Percentiles rank a stretch among this genome's conserved stretches.
Evolutionary conservation across 108 stramenopile species (phyloP).

Genomic region (Skeletonema potamos): DNA sequence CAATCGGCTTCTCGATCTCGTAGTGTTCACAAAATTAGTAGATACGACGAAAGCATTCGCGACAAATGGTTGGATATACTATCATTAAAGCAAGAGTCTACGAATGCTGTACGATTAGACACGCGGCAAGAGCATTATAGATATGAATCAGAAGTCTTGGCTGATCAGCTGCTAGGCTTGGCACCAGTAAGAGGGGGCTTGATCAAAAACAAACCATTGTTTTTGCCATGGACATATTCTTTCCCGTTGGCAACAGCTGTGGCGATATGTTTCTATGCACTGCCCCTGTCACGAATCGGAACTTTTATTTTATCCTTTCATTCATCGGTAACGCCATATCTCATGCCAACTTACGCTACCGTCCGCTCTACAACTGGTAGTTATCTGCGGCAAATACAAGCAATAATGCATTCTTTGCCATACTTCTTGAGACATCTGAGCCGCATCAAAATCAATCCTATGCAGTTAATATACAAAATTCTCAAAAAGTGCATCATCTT

Average conservation of each 20-base stretch:
- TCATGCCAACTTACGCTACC: conserved; percentile 3
- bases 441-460: conserved; percentile 7
- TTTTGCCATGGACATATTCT: conserved; percentile 21
- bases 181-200: not conserved
- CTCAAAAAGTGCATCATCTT: conserved; percentile 43
- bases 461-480: conserved; percentile 12
- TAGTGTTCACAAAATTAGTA: conserved; percentile 4
- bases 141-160: conserved; percentile 27
- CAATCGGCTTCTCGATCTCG: not conserved
- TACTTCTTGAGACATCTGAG: conserved; percentile 25
- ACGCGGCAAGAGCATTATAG: conserved; percentile 9
- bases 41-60: conserved; percentile 2
- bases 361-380: conserved; percentile 10
- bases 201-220: conserved; percentile 4
- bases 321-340: conserved; percentile 25
- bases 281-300: not conserved
- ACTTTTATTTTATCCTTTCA: not conserved
- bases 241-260: conserved; percentile 14
- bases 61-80: conserved; percentile 33
- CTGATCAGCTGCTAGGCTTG: conserved; percentile 26
- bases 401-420: conserved; percentile 28
- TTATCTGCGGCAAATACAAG: conserved; percentile 18
- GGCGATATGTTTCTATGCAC: not conserved
- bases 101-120: conserved; percentile 27
- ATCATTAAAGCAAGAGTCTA: not conserved